Evolutionary conservation across 78 protist species (phyloP).

Genomic region (Polysphondylium violaceum): DNA sequence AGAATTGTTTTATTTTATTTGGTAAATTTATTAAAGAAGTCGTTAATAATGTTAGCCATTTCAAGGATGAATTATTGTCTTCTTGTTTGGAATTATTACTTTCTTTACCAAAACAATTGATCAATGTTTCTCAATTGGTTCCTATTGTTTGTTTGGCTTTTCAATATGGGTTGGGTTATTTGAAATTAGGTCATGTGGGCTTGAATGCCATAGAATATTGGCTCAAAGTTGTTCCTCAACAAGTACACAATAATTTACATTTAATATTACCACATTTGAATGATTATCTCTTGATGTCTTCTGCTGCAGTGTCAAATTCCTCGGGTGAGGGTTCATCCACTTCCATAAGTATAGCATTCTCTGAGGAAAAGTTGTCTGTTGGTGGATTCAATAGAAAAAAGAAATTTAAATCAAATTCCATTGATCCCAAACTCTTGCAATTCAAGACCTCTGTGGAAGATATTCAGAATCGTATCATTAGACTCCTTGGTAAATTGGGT

Average conservation of each 20-base stretch:
- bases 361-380: background rate
- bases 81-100: constrained; percentile 67
- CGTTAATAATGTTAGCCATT: constrained; percentile 23
- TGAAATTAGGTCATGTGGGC: constrained; percentile 78
- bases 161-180: constrained; percentile 76
- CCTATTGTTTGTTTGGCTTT: constrained; percentile 64
- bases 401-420: background rate
- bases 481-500: constrained; percentile 82
- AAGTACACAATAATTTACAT: constrained; percentile 33
- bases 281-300: constrained; percentile 62
- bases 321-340: background rate
- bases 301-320: too few relatives aligned
- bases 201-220: constrained; percentile 75
- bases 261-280: constrained; percentile 54
- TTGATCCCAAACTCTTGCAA: constrained; percentile 30
- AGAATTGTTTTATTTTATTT: constrained; percentile 58
- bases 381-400: constrained; percentile 1
- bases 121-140: constrained; percentile 5
- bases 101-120: constrained; percentile 66
- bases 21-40: constrained; percentile 69
- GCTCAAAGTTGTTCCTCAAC: constrained; percentile 33
- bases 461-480: constrained; percentile 71
- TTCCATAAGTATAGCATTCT: background rate
- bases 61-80: constrained; percentile 84
- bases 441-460: constrained; percentile 41